A percentile compares a stretch with the other conserved stretches of the same genome.
phyloP scores from a whole-genome alignment of 2,329 filamentous ascomycete genomes.

The Aspergillus pseudotamarii region DNA sequence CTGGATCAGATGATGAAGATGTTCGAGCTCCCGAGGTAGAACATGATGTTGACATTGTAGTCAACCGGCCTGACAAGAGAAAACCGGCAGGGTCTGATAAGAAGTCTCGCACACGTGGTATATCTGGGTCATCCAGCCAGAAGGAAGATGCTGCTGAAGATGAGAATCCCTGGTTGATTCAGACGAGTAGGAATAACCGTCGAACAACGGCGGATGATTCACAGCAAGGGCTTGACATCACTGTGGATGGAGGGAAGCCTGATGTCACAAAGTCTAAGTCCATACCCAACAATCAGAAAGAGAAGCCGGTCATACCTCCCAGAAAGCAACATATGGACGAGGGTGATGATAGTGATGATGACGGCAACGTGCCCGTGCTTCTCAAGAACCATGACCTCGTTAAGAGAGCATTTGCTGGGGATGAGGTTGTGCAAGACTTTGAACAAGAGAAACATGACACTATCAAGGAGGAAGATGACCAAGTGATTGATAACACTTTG shows the following conservation, averaged over 20 bases:
- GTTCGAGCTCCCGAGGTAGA: constrained; percentile 23
- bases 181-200: constrained; percentile 38
- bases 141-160: constrained; percentile 28
- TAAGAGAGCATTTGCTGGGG: constrained; percentile 81
- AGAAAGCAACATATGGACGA: constrained; percentile 43
- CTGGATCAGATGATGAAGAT: constrained; percentile 52
- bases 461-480: constrained; percentile 77
- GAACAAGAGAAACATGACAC: constrained; percentile 74
- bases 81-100: constrained; percentile 15
- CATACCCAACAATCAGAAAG: constrained; percentile 25
- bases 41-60: constrained; percentile 40
- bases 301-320: constrained; percentile 19
- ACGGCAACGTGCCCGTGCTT: constrained; percentile 44
- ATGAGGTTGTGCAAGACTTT: constrained; percentile 82
- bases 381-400: constrained; percentile 67
- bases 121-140: constrained; percentile 19
- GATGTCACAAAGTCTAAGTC: constrained; percentile 18
- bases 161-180: constrained; percentile 43
- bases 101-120: constrained; percentile 23
- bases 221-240: constrained; percentile 38
- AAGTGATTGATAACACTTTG: constrained; percentile 79
- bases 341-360: constrained; percentile 45
- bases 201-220: constrained; percentile 28
- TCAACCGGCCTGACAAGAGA: constrained; percentile 28
- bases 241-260: constrained; percentile 28